phyloP scores from a whole-genome alignment of 2,329 filamentous ascomycete genomes.

The Elsinoe batatas region DNA sequence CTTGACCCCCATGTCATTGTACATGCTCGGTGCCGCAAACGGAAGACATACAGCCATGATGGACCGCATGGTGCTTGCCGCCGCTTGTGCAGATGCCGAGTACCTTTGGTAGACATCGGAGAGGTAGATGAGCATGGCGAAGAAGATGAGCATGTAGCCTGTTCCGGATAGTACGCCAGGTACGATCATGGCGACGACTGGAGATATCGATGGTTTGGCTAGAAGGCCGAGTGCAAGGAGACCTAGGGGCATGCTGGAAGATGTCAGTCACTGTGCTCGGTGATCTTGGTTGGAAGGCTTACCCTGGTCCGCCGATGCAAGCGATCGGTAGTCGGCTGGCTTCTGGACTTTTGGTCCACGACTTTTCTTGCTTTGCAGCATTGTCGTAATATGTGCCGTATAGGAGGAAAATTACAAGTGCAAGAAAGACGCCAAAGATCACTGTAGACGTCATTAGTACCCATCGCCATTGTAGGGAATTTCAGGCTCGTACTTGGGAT shows the following conservation, averaged over 20 bases:
- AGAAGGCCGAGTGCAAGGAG: neutral
- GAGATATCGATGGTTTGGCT: neutral
- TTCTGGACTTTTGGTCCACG: neutral
- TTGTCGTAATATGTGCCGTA: neutral
- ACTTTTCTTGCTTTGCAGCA: neutral
- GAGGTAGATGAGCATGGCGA: constrained; percentile 2
- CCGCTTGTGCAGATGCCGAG: neutral
- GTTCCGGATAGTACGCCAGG: constrained; percentile 11
- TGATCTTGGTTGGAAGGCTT: neutral
- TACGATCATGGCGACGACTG: neutral
- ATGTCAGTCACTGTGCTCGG: neutral
- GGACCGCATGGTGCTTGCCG: neutral
- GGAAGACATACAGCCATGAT: neutral
- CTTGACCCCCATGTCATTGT: neutral
- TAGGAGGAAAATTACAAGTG: neutral
- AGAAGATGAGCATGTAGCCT: constrained; percentile 1
- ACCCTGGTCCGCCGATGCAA: neutral
- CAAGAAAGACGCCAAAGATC: neutral
- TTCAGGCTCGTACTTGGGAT: neutral
- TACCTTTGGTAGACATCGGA: neutral
- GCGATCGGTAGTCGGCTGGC: neutral
- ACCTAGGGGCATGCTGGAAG: neutral
- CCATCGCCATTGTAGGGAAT: no score
- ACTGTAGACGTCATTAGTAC: neutral
- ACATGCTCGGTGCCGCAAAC: neutral